phyloP scores from a whole-genome alignment of 257 asterid genomes.

The Pogostemon cablin region DNA sequence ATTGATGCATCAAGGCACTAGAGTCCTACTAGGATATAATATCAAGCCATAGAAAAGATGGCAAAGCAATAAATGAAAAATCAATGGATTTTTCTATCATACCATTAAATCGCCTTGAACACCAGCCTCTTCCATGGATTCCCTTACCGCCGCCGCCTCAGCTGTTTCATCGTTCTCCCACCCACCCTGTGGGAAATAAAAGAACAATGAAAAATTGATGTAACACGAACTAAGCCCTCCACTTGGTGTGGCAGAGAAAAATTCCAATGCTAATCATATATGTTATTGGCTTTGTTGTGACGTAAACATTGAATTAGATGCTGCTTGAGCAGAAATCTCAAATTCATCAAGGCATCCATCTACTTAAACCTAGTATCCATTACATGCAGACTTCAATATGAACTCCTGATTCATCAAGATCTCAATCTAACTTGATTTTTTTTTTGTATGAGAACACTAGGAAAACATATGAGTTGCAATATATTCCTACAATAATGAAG shows the following conservation, averaged over 20 bases:
- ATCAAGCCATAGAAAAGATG: not conserved
- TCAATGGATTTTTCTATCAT: conserved; percentile 23
- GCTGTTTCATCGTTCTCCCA: conserved; percentile 98
- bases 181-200: conserved; percentile 65
- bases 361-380: not conserved
- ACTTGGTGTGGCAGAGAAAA: not conserved
- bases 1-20: no score
- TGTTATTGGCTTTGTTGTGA: no score
- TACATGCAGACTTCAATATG: no score
- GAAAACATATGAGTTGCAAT: not conserved
- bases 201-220: conserved; percentile 13
- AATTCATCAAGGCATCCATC: conserved; percentile 13
- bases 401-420: no score
- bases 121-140: conserved; percentile 97
- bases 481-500: not conserved
- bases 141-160: conserved; percentile 87
- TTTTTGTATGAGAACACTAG: not conserved
- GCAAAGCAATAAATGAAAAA: not conserved
- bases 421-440: no score
- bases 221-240: conserved; percentile 1
- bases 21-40: no score
- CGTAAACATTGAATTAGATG: not conserved
- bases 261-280: not conserved
- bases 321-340: not conserved
- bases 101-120: conserved; percentile 91